Evolutionary conservation across 2,329 filamentous ascomycete species (phyloP).

Genomic region (Paracoccidioides brasiliensis): DNA sequence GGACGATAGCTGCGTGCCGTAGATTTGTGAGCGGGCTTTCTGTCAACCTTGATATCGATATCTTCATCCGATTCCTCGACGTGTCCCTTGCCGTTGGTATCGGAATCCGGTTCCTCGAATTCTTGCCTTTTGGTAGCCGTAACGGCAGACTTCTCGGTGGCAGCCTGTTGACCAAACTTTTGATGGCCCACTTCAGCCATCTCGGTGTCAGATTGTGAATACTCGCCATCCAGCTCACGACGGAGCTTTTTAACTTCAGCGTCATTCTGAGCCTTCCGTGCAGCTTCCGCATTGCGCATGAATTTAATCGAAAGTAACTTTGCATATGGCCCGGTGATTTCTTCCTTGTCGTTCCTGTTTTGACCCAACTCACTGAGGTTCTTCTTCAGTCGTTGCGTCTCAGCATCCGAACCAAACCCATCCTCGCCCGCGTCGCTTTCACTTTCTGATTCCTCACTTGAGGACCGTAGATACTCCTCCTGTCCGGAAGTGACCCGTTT

Average conservation of each 20-base stretch:
- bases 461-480: slow-evolving; percentile 37
- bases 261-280: slow-evolving; percentile 67
- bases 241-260: slow-evolving; percentile 57
- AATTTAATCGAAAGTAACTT: slow-evolving; percentile 78
- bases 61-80: slow-evolving; percentile 17
- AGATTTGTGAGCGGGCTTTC: slow-evolving; percentile 13
- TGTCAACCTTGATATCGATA: slow-evolving; percentile 24
- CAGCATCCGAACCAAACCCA: slow-evolving; percentile 22
- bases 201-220: slow-evolving; percentile 39
- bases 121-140: slow-evolving; percentile 34
- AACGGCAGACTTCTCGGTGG: slow-evolving; percentile 19
- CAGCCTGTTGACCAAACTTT: slow-evolving; percentile 25
- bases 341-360: slow-evolving; percentile 32
- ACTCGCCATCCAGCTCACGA: slow-evolving; percentile 49
- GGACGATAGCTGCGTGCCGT: neutral
- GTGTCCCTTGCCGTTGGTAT: slow-evolving; percentile 25
- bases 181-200: slow-evolving; percentile 50
- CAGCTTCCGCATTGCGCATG: slow-evolving; percentile 79
- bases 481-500: slow-evolving; percentile 50
- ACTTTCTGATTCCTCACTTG: slow-evolving; percentile 50
- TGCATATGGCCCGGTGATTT: slow-evolving; percentile 39
- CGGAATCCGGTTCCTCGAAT: slow-evolving; percentile 48
- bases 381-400: slow-evolving; percentile 24
- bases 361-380: slow-evolving; percentile 37
- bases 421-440: slow-evolving; percentile 47